Base-by-base conservation (phyloP, 2,329 filamentous ascomycete species). In the Arthrobotrys sphaeroides region DNA sequence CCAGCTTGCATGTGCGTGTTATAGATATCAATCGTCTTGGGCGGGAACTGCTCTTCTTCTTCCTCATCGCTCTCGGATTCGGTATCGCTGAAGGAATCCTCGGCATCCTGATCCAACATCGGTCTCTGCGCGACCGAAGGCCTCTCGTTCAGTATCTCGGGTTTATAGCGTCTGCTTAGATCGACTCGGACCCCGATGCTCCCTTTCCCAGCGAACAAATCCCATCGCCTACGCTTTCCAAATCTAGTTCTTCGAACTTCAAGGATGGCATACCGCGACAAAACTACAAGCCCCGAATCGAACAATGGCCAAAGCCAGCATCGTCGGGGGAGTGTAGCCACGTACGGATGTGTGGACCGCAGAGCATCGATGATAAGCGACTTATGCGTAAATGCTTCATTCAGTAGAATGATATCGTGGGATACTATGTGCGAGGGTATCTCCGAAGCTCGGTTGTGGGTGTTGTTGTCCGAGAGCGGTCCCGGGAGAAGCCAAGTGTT, bases 251-350 rank as follows among this genome's bases (percentile, higher is more conserved):
- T 45, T 31, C 55, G 38, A 20, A 74, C 70, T 12, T 74, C 70
- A 13, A 74, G 62, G 18, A 74, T 74, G 7, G 70, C 70, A 36
- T 74, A 74, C n/a, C 70, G 45, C 6, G 70, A 74, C 1, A 74
- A 38, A 2, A 74, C 70, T 28, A 74, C 70, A 12, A 74, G 62
- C 6, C 70, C 70, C 9, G 62, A 68, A 33, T 74, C 70, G 47
- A 74, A 74, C 12, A 74, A 18, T n/a, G 70, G 70, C 70, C 70
- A 74, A 16, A 74, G 24, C 70, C 70, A 74, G 62, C 70, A 74
- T 33, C 70, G 43, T 33, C 70, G 70, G 18, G 70, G 70, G 31
- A 74, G 18, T 1, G 70, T 74, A 20, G 70, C 70, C n/a, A 74
- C 70, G 28, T 74, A 74, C 2, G 70, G 70, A 16, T 74, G 70